phyloP scores from a whole-genome alignment of 768 basidiomycete species.

The Pulveroboletus sp. region DNA sequence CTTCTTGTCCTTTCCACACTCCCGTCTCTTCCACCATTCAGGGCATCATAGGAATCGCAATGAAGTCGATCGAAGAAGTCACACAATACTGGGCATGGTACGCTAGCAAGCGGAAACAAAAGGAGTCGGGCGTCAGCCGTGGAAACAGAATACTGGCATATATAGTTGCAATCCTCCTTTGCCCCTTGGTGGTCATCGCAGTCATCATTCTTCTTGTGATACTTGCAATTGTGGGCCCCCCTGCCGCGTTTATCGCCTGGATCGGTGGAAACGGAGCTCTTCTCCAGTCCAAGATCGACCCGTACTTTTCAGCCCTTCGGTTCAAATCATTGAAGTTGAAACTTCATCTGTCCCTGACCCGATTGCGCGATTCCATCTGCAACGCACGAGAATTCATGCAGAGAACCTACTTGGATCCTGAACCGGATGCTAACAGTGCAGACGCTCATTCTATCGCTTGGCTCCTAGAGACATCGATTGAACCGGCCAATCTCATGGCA shows the following conservation, averaged over 20 bases:
- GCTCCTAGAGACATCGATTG: slow-evolving; percentile 19
- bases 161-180: not conserved
- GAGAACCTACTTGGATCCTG: not conserved
- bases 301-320: not conserved
- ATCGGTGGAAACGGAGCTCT: not conserved
- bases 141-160: not conserved
- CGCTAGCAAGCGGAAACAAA: not conserved
- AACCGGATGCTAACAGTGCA: not conserved
- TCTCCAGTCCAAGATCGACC: not conserved
- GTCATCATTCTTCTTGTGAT: not conserved
- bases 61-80: not conserved
- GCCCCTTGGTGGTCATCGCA: not conserved
- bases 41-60: not conserved
- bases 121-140: not conserved
- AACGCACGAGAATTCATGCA: not conserved
- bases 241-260: not conserved
- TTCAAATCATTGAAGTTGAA: not conserved
- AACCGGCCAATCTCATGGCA: slow-evolving; percentile 10
- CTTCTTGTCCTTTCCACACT: slow-evolving; percentile 19
- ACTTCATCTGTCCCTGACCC: not conserved
- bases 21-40: slow-evolving; percentile 13
- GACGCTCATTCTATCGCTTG: slow-evolving; percentile 15
- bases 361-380: not conserved
- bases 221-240: not conserved
- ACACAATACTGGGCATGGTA: slow-evolving; percentile 5